A percentile compares a stretch with the other conserved stretches of the same genome.
These are phyloP conservation scores for Evernia prunastri DNA, from an alignment of 495 filamentous ascomycete genomes.

Conservation along the genomic window DNA sequence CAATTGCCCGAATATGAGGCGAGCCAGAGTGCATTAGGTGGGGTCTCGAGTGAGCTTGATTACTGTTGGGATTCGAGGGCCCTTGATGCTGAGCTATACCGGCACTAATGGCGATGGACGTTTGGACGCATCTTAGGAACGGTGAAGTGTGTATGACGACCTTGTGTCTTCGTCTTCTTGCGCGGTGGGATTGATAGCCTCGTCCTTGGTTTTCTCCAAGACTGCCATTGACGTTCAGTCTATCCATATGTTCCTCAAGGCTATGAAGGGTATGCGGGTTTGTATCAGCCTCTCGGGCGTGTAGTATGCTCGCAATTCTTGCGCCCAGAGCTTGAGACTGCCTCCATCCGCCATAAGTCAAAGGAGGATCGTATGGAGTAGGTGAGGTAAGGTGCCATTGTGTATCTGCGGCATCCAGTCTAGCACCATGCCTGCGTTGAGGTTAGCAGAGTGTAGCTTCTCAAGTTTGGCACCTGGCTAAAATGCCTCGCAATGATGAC, in stretches of 20 bases:
- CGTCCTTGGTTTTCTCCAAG: slow-evolving; percentile 5
- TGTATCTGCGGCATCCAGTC: slow-evolving; percentile 87
- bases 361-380: slow-evolving; percentile 89
- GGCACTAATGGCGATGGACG: slow-evolving; percentile 80
- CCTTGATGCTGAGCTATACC: slow-evolving; percentile 66
- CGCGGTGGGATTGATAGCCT: slow-evolving; percentile 8
- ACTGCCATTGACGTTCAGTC: neutral
- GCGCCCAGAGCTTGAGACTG: slow-evolving; percentile 73
- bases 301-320: slow-evolving; percentile 69
- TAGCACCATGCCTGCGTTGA: slow-evolving; percentile 69
- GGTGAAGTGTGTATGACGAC: slow-evolving; percentile 88
- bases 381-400: slow-evolving; percentile 94
- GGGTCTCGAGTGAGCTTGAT: slow-evolving; percentile 10
- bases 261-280: slow-evolving; percentile 4
- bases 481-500: slow-evolving; percentile 76
- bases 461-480: neutral
- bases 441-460: slow-evolving; percentile 10
- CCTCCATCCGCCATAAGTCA: slow-evolving; percentile 91
- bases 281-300: slow-evolving; percentile 34
- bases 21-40: slow-evolving; percentile 23
- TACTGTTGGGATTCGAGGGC: neutral
- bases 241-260: neutral
- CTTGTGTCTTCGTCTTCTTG: slow-evolving; percentile 52
- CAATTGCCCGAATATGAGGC: slow-evolving; percentile 20
- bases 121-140: slow-evolving; percentile 88